Evolutionary conservation across 371 early-diverging fungal species (phyloP).

Genomic region (Syncephalastrum racemosum): DNA sequence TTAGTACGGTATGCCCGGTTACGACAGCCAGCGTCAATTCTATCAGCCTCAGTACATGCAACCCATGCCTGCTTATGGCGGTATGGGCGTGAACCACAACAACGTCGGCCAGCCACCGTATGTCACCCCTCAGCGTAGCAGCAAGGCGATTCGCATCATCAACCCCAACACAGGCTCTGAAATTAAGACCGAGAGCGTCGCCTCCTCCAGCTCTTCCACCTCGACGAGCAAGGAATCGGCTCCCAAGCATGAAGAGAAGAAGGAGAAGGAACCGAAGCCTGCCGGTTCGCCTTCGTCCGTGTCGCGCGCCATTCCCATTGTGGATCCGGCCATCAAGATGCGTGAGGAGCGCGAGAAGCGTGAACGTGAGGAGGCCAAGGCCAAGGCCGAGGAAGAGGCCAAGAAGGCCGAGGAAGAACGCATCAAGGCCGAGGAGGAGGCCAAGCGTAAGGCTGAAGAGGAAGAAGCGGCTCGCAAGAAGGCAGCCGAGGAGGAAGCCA

Average conservation of each 20-base stretch:
- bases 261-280: constrained; percentile 38
- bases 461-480: constrained; percentile 29
- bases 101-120: constrained; percentile 28
- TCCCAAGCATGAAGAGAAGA: constrained; percentile 30
- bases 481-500: constrained; percentile 38
- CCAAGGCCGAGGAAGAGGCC: constrained; percentile 43
- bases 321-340: constrained; percentile 57
- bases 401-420: constrained; percentile 7
- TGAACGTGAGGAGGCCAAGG: constrained; percentile 47
- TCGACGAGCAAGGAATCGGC: constrained; percentile 25
- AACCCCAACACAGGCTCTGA: constrained; percentile 74
- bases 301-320: constrained; percentile 59
- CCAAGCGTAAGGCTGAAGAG: constrained; percentile 41
- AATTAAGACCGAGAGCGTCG: constrained; percentile 48
- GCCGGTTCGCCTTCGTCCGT: constrained; percentile 40
- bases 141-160: constrained; percentile 69
- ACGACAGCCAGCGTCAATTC: constrained; percentile 21
- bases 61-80: constrained; percentile 30
- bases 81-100: constrained; percentile 22
- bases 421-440: constrained; percentile 25
- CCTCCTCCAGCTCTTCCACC: constrained; percentile 21
- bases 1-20: constrained; percentile 32
- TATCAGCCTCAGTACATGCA: constrained; percentile 27
- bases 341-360: constrained; percentile 48
- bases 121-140: constrained; percentile 44